Evolutionary conservation across 1,284 basidiomycete species (phyloP), one percentile per base, ranked within the genome.

Genomic region (Ustilago esculenta): DNA sequence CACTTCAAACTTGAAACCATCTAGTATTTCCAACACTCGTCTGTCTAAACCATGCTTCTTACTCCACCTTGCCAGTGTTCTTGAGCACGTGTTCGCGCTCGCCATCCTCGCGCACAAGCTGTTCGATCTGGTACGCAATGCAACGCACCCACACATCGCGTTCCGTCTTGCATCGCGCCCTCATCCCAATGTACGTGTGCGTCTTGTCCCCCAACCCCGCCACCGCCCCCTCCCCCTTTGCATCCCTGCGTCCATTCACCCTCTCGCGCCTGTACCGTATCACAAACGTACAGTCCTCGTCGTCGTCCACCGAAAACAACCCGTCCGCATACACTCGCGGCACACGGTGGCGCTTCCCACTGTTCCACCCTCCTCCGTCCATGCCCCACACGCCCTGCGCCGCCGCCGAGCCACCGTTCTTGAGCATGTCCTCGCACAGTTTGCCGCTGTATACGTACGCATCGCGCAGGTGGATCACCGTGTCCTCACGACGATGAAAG

Each of bases 141-240:
- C 90, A 90, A 87, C 90, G 92, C 75, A 91, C 91, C 92, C 92
- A 94, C 21, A 89, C 85, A 80, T 94, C 92, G 24, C 92, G 84
- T 81, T 94, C 92, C 39, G 92, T 83, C 78, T 87, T 88, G 80
- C 88, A 91, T 77, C 92, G 85, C 42, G 90, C 89, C 55, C 88
- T 87, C 74, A 90, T 89, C 5, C 92, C 86, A 18, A 87, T 78
- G 57, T 88, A 74, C 76, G 89, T 89, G 60, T 87, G 84, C 40
- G 64, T 48, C 77, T 89, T 89, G 41, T 86, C 84, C 11, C 86
- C 86, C 40, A 92, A 81, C 20, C 53, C 20, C 4, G 29, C 45
- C 20, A 10, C 32, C n/a, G 56, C 24, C 10, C 14, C 32, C 14
- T 20, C 51, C 25, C 40, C 35, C n/a, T 24, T 50, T 11, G 45